These are phyloP conservation scores for Cryptosporidium xiaoi DNA, from an alignment of 169 alveolate genomes.

Conservation along the genomic window DNA sequence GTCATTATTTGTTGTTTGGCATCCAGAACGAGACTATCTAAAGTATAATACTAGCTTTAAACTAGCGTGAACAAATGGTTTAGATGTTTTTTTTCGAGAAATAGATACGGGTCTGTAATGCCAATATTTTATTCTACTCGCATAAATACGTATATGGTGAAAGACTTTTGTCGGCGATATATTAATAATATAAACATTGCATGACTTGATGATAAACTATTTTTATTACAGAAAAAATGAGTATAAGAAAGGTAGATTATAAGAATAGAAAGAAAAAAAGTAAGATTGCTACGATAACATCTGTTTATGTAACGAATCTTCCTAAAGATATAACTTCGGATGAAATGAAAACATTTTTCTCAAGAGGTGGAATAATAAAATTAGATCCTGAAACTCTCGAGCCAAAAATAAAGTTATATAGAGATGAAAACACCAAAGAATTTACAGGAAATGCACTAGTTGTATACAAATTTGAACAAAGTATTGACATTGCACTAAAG, in stretches of 20 bases:
- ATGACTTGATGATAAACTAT: not conserved
- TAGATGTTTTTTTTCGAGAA: too few relatives aligned
- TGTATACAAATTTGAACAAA: conserved; percentile 82
- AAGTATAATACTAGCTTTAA: too few relatives aligned
- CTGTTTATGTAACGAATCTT: conserved; percentile 84
- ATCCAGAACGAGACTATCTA: too few relatives aligned
- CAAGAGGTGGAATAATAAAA: conserved; percentile 85
- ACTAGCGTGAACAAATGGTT: too few relatives aligned
- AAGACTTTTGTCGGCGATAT: not conserved
- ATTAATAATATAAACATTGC: not conserved
- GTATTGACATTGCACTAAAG: conserved; percentile 83
- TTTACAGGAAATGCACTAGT: conserved; percentile 88
- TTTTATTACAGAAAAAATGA: not conserved
- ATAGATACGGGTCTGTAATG: too few relatives aligned
- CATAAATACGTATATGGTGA: too few relatives aligned
- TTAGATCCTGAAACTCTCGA: conserved; percentile 82
- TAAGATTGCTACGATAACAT: conserved; percentile 75
- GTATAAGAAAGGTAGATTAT: not conserved
- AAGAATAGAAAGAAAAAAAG: conserved; percentile 7
- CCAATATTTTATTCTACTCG: too few relatives aligned
- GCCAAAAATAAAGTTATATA: conserved; percentile 82
- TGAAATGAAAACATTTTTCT: conserved; percentile 81
- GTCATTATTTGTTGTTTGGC: too few relatives aligned
- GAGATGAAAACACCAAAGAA: conserved; percentile 75
- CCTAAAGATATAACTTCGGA: conserved; percentile 83